These are phyloP conservation scores for Aspergillus diversus DNA, from an alignment of 495 filamentous ascomycete genomes.

Conservation along the genomic window DNA sequence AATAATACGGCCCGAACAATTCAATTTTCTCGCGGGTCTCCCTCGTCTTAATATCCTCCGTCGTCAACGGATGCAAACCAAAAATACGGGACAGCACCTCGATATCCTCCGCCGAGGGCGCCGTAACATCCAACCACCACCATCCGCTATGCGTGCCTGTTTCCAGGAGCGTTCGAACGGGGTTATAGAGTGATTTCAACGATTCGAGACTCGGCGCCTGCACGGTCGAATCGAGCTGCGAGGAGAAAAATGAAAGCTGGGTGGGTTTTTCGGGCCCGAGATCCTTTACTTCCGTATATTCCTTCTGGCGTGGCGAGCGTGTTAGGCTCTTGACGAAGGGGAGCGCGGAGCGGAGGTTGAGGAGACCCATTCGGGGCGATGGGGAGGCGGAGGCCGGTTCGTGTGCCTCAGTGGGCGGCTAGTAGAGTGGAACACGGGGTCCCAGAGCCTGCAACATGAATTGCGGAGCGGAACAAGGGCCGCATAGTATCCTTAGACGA, in stretches of 20 bases:
- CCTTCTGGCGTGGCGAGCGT: not conserved
- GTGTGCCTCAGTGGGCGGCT: conserved; percentile 8
- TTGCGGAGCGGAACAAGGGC: not conserved
- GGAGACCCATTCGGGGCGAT: conserved; percentile 13
- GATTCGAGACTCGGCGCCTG: conserved; percentile 76
- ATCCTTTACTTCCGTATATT: conserved; percentile 6
- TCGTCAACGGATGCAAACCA: conserved; percentile 84
- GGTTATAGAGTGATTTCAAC: conserved; percentile 75
- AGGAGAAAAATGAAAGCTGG: conserved; percentile 86
- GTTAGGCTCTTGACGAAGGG: conserved; percentile 1
- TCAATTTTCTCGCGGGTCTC: conserved; percentile 94
- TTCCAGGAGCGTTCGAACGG: conserved; percentile 76
- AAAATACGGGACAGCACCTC: conserved; percentile 80
- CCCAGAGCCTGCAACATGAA: conserved; percentile 16
- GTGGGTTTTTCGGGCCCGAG: conserved; percentile 35
- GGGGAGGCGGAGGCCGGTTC: conserved; percentile 1
- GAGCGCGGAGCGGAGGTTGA: conserved; percentile 11
- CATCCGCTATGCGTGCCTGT: conserved; percentile 65
- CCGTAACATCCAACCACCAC: conserved; percentile 90
- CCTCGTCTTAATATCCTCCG: conserved; percentile 88
- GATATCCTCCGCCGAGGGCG: conserved; percentile 82
- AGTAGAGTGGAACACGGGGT: conserved; percentile 16
- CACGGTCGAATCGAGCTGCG: conserved; percentile 77
- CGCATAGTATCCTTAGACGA: conserved; percentile 18
- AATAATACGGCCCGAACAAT: conserved; percentile 89